Conservation (phyloP, 2,329 filamentous ascomycete species). For the Fusarium proliferatum region DNA sequence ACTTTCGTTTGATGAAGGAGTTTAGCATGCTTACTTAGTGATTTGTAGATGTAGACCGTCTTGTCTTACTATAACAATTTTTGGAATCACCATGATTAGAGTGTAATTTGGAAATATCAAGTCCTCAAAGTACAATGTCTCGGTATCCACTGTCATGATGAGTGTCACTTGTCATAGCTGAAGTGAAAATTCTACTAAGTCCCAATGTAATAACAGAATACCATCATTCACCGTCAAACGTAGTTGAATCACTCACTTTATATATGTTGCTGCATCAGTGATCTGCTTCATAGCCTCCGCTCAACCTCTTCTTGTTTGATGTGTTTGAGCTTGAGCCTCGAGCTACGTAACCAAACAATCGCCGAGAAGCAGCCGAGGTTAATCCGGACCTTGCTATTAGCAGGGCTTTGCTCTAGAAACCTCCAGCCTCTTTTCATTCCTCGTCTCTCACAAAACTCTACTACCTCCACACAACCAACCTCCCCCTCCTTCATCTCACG, state of each 20-base stretch:
- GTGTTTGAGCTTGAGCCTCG: not conserved
- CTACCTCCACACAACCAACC: constrained; percentile 44
- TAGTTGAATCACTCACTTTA: not conserved
- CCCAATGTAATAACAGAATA: no score
- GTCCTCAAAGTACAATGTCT: no score
- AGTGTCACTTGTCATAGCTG: not conserved
- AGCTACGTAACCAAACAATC: constrained; percentile 25
- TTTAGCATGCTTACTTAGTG: constrained; percentile 35
- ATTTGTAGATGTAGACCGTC: constrained; percentile 42
- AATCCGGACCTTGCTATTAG: constrained; percentile 31
- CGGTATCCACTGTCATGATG: not conserved
- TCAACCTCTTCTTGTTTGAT: not conserved
- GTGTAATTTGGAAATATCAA: not conserved
- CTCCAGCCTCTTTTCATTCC: constrained; percentile 47
- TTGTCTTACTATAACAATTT: constrained; percentile 24
- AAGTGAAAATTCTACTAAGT: not conserved
- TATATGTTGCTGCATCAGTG: not conserved
- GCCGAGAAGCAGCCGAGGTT: constrained; percentile 41
- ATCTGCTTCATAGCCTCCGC: not conserved
- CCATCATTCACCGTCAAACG: not conserved
- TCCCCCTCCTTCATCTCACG: constrained; percentile 34
- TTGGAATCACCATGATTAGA: constrained; percentile 1
- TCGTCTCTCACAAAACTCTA: constrained; percentile 51
- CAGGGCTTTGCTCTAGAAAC: constrained; percentile 42
- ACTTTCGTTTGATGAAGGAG: constrained; percentile 38